Base-by-base conservation (phyloP, 2,329 filamentous ascomycete genomes). In the Hymenoscyphus repandus region DNA sequence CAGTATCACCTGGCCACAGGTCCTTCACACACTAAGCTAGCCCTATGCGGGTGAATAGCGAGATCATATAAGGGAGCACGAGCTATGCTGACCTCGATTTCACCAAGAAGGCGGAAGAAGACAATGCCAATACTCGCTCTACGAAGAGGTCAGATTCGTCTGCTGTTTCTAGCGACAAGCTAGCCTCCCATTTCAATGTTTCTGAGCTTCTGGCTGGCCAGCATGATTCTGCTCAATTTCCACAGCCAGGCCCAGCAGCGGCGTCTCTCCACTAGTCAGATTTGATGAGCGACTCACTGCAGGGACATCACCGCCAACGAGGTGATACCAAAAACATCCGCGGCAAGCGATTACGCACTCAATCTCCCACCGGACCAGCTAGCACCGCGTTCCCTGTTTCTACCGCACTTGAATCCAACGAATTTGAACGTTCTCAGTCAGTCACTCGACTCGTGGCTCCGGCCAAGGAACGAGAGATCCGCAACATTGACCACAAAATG, bases 391-490 rank as follows among this genome's bases (percentile, higher is more conserved):
- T 4, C 22, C 22, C 22, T 7, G 22, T 27, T 27, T 27, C 22
- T 27, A 7, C 22, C 22, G 22, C 22, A 27, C 22, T 27, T 27
- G 22, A 27, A 27, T 27, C 22, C 22, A 27, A 27, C 22, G 22
- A 27, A 27, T 27, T 27, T 27, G 4, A 27, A 27, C 22, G 22
- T 27, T 27, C 22, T 27, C 22, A 27, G 22, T 27, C 22, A 27
- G 22, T 27, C 22, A 27, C 22, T 27, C 22, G 22, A 27, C 22
- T 27, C 22, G 22, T 27, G 22, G 22, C 22, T 27, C 22, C 22
- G 7, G 22, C 43, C 52, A 44, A 1, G 52, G 38, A 50, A 58
- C 52, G 54, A 58, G 51, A 36, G 57, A 56, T 33, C 54, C 22
- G 22, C 22, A 27, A 27, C 22, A 27, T 27, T 27, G 22, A 55